Evolutionary conservation across 202 grass and related monocot species (phyloP).

Genomic region (Musa balbisiana): DNA sequence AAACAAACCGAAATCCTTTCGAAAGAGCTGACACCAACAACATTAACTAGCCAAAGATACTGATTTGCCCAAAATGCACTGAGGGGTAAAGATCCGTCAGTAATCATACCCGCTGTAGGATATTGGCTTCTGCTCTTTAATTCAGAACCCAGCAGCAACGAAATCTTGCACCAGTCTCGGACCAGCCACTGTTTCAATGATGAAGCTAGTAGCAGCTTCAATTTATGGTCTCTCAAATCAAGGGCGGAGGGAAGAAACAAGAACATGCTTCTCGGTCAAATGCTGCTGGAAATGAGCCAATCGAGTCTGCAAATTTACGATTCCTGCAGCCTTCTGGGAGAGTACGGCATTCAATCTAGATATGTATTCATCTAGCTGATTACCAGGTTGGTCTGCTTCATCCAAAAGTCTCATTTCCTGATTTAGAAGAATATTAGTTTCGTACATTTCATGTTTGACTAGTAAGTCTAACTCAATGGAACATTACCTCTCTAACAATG

Average conservation of each 20-base stretch:
- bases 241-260: constrained; percentile 47
- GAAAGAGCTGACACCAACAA: no score
- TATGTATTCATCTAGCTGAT: constrained; percentile 77
- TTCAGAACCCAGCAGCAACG: no score
- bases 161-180: no score
- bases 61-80: no score
- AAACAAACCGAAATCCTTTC: no score
- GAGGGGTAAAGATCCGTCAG: no score
- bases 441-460: constrained; percentile 2
- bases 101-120: no score
- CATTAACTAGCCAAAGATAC: no score
- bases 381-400: constrained; percentile 74
- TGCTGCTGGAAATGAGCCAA: constrained; percentile 71
- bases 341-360: constrained; percentile 63
- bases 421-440: constrained; percentile 27
- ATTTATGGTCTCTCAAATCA: constrained; percentile 23
- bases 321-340: constrained; percentile 77
- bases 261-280: constrained; percentile 64
- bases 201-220: neutral
- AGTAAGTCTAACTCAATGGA: neutral
- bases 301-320: constrained; percentile 58
- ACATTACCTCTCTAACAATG: constrained; percentile 66
- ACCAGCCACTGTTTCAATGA: no score
- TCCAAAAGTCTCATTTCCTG: constrained; percentile 86
- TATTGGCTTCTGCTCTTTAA: no score